phyloP scores from a whole-genome alignment of 2,329 filamentous ascomycete species.

The Curvularia verruculosa region DNA sequence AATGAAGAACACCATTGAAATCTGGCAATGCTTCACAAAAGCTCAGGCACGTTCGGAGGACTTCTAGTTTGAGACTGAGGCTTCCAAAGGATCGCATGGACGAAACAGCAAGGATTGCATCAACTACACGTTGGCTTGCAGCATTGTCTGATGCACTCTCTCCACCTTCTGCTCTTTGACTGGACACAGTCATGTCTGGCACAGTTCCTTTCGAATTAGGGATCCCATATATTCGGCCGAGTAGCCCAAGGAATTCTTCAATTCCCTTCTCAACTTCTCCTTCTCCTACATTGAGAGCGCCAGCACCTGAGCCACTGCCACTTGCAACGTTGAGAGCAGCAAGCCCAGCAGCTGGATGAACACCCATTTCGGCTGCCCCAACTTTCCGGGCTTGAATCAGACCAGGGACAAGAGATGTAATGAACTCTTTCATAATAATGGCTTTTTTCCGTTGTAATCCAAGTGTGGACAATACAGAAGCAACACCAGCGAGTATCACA shows the following conservation, averaged over 20 bases:
- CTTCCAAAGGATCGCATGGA: slow-evolving; percentile 71
- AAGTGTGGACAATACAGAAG: slow-evolving; percentile 79
- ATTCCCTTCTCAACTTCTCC: slow-evolving; percentile 50
- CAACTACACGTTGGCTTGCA: slow-evolving; percentile 49
- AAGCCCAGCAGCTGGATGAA: slow-evolving; percentile 89
- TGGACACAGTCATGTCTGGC: slow-evolving; percentile 15
- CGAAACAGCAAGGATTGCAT: slow-evolving; percentile 65
- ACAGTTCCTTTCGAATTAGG: slow-evolving; percentile 38
- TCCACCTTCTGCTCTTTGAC: slow-evolving; percentile 10
- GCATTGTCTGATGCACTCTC: slow-evolving; percentile 17
- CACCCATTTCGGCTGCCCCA: slow-evolving; percentile 92
- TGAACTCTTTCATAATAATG: slow-evolving; percentile 83
- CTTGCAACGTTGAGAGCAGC: slow-evolving; percentile 66
- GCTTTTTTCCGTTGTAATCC: slow-evolving; percentile 88
- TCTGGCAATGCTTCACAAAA: slow-evolving; percentile 94
- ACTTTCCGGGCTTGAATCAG: slow-evolving; percentile 89
- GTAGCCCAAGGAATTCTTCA: slow-evolving; percentile 49
- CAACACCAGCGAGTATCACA: slow-evolving; percentile 82
- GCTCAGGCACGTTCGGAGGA: slow-evolving; percentile 87
- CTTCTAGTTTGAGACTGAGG: slow-evolving; percentile 78
- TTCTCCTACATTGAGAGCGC: slow-evolving; percentile 65
- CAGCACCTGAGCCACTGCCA: slow-evolving; percentile 71
- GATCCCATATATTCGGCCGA: slow-evolving; percentile 53
- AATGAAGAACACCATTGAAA: slow-evolving; percentile 85
- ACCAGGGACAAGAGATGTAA: slow-evolving; percentile 81